A percentile compares a stretch with the other conserved stretches of the same genome.
Evolutionary conservation across 139 green algal genomes (phyloP).

Genomic region (Edaphochlamys debaryana): DNA sequence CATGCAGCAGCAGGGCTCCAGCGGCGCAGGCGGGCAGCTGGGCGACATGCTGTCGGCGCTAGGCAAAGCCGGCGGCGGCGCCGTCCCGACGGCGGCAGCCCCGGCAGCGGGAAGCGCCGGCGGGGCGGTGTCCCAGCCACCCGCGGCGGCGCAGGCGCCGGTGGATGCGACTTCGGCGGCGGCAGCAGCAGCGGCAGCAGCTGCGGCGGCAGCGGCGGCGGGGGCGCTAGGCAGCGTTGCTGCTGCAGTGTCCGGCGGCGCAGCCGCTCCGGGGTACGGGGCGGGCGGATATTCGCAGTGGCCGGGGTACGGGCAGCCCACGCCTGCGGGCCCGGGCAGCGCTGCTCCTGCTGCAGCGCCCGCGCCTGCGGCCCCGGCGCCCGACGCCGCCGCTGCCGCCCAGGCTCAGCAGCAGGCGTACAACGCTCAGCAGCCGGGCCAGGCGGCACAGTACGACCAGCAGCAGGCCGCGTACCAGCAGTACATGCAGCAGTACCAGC

Average conservation of each 20-base stretch:
- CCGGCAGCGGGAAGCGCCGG: not conserved
- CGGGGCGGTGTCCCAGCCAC: too few relatives aligned
- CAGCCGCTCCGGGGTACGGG: not conserved
- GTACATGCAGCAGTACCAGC: too few relatives aligned
- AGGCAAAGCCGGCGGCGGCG: not conserved
- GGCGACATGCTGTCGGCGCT: slow-evolving; percentile 11
- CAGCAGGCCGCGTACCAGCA: not conserved
- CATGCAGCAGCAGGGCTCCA: slow-evolving; percentile 12
- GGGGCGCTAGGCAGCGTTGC: slow-evolving; percentile 14
- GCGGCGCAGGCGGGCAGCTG: not conserved
- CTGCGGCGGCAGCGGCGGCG: not conserved
- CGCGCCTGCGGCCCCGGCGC: not conserved
- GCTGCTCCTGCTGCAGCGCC: not conserved
- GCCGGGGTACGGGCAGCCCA: not conserved
- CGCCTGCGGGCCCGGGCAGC: not conserved
- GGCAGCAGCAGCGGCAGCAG: not conserved
- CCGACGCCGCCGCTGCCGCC: not conserved
- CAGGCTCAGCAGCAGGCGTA: not conserved
- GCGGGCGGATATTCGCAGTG: not conserved
- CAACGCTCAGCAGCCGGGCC: not conserved
- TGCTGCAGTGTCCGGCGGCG: not conserved
- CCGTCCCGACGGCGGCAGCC: not conserved
- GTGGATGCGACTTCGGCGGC: not conserved
- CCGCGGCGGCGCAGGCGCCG: not conserved
- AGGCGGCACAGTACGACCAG: not conserved